A percentile compares a stretch with the other conserved stretches of the same genome.
phyloP scores from a whole-genome alignment of 179 eudicot genomes.

The Silene vulgaris region DNA sequence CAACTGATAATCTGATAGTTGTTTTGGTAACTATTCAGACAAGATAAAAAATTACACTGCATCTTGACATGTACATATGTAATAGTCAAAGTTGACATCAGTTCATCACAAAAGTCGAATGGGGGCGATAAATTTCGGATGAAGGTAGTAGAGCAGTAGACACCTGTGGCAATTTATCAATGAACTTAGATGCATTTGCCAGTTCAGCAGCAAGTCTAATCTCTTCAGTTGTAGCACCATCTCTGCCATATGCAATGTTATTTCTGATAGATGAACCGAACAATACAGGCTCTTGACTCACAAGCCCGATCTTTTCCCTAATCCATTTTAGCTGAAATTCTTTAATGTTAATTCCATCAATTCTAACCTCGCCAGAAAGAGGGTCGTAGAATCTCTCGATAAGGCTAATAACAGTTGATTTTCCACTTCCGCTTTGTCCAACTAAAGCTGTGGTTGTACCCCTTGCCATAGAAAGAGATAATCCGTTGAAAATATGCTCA shows the following conservation, averaged over 20 bases:
- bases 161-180: conserved; percentile 28
- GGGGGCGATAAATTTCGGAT: not conserved
- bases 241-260: conserved; percentile 28
- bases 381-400: conserved; percentile 38
- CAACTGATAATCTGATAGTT: not conserved
- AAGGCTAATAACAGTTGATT: conserved; percentile 35
- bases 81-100: too few relatives aligned
- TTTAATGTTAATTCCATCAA: conserved; percentile 29
- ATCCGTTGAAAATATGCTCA: conserved; percentile 25
- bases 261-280: conserved; percentile 24
- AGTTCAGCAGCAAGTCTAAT: conserved; percentile 23
- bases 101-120: too few relatives aligned
- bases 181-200: conserved; percentile 29
- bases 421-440: conserved; percentile 39
- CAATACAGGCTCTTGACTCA: conserved; percentile 29
- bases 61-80: not conserved
- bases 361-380: conserved; percentile 21
- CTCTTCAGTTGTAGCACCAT: conserved; percentile 26
- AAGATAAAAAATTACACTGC: not conserved
- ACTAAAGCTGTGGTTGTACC: conserved; percentile 31
- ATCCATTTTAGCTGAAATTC: conserved; percentile 30
- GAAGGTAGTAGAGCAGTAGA: not conserved
- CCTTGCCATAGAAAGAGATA: conserved; percentile 21
- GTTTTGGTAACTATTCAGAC: not conserved
- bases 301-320: conserved; percentile 27